Conservation (phyloP, 1,284 basidiomycete species). For the Fistulinella staudtii region DNA sequence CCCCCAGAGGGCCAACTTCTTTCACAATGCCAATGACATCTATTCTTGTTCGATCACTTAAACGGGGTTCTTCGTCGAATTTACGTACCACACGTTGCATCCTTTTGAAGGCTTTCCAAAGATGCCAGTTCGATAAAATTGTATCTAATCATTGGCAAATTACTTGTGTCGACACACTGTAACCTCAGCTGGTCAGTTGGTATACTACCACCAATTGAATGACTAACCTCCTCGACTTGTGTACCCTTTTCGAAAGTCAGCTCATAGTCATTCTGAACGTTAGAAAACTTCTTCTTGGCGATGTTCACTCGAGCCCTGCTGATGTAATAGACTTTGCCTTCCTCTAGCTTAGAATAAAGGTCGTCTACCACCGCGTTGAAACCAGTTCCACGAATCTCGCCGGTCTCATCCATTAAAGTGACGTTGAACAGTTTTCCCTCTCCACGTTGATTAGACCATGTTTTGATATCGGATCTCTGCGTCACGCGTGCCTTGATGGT, state of each 20-base stretch:
- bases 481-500: conserved; percentile 95
- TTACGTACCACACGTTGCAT: conserved; percentile 69
- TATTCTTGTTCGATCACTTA: conserved; percentile 29
- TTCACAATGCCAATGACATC: conserved; percentile 87
- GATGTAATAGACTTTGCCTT: conserved; percentile 92
- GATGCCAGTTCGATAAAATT: conserved; percentile 71
- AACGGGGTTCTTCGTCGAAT: conserved; percentile 2
- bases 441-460: conserved; percentile 87
- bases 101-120: conserved; percentile 68
- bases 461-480: conserved; percentile 85
- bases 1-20: conserved; percentile 65
- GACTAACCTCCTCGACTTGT: conserved; percentile 72
- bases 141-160: conserved; percentile 80
- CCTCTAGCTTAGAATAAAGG: conserved; percentile 81
- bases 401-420: conserved; percentile 92
- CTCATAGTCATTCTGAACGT: conserved; percentile 92
- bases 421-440: conserved; percentile 96
- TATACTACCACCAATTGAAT: background rate
- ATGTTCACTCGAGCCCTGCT: conserved; percentile 90
- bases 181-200: conserved; percentile 6
- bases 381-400: conserved; percentile 88
- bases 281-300: conserved; percentile 97
- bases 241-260: conserved; percentile 83
- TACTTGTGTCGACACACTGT: conserved; percentile 73
- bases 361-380: conserved; percentile 90